Conservation (phyloP, 495 filamentous ascomycete species). For the Penicillium ucsense region DNA sequence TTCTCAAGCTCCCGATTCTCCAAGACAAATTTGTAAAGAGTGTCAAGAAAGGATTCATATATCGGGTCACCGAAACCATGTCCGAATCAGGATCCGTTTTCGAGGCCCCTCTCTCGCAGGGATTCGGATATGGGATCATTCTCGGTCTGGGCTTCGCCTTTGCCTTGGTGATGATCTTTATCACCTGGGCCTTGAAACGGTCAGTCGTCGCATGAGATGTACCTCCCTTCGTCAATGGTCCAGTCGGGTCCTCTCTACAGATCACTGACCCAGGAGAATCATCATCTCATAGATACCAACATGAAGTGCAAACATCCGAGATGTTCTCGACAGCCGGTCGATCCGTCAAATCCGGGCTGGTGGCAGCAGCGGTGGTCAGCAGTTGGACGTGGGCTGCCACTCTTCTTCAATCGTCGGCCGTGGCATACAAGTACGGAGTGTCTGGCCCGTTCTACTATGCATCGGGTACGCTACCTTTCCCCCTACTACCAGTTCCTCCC, state of each 20-base stretch:
- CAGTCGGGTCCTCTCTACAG: too few relatives aligned
- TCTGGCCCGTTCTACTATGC: slow-evolving; percentile 92
- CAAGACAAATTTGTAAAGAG: neutral
- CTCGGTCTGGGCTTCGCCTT: slow-evolving; percentile 67
- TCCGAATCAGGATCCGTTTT: slow-evolving; percentile 14
- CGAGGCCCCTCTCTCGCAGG: slow-evolving; percentile 52
- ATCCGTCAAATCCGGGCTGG: slow-evolving; percentile 88
- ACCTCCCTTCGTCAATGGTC: too few relatives aligned
- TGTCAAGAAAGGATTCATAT: neutral
- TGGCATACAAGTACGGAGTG: slow-evolving; percentile 88
- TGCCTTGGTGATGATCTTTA: slow-evolving; percentile 71
- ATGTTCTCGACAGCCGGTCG: slow-evolving; percentile 95
- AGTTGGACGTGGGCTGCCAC: slow-evolving; percentile 80
- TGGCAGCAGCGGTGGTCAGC: slow-evolving; percentile 90
- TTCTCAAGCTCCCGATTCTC: too few relatives aligned
- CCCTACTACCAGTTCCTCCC: too few relatives aligned
- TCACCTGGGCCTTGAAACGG: slow-evolving; percentile 70
- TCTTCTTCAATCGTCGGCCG: slow-evolving; percentile 65
- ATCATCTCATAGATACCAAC: slow-evolving; percentile 54
- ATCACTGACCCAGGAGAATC: neutral
- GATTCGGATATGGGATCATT: slow-evolving; percentile 77
- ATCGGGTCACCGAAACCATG: neutral
- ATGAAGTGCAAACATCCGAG: slow-evolving; percentile 91
- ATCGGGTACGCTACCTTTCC: slow-evolving; percentile 22
- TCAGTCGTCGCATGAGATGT: slow-evolving; percentile 6